Percentiles rank a stretch among this genome's conserved stretches.
Evolutionary conservation across 2,329 filamentous ascomycete species (phyloP).

Genomic region (Amesomyces nigricolor): DNA sequence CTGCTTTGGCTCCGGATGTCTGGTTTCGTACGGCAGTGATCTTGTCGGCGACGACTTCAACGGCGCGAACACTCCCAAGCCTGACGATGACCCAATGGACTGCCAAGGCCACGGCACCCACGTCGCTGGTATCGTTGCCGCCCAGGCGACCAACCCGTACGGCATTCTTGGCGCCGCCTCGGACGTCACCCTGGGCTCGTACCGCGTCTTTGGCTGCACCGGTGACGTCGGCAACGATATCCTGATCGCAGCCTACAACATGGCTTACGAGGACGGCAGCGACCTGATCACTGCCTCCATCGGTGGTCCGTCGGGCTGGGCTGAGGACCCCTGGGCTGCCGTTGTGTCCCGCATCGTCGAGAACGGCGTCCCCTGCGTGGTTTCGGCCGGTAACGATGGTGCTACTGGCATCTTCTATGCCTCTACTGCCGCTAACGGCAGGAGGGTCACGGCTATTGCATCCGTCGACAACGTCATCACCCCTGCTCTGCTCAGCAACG

Average conservation of each 20-base stretch:
- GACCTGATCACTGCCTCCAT: constrained; percentile 53
- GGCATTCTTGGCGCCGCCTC: constrained; percentile 55
- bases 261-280: constrained; percentile 54
- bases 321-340: constrained; percentile 46
- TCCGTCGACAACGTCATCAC: constrained; percentile 45
- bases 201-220: constrained; percentile 52
- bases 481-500: constrained; percentile 39
- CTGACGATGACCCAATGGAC: constrained; percentile 49
- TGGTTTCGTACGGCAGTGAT: constrained; percentile 53
- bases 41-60: constrained; percentile 51
- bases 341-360: constrained; percentile 48
- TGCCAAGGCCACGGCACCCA: constrained; percentile 57
- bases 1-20: constrained; percentile 54
- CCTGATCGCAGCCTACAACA: constrained; percentile 53
- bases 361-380: constrained; percentile 46
- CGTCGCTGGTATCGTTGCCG: constrained; percentile 58
- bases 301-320: constrained; percentile 47
- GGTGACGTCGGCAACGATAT: constrained; percentile 50
- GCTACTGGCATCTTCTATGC: constrained; percentile 44
- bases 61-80: constrained; percentile 35
- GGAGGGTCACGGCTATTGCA: constrained; percentile 43
- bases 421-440: constrained; percentile 43
- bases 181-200: constrained; percentile 50
- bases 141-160: constrained; percentile 47
- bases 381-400: constrained; percentile 50